These are phyloP conservation scores for Lantana camara DNA, from an alignment of 257 asterid genomes.

Conservation along the genomic window DNA sequence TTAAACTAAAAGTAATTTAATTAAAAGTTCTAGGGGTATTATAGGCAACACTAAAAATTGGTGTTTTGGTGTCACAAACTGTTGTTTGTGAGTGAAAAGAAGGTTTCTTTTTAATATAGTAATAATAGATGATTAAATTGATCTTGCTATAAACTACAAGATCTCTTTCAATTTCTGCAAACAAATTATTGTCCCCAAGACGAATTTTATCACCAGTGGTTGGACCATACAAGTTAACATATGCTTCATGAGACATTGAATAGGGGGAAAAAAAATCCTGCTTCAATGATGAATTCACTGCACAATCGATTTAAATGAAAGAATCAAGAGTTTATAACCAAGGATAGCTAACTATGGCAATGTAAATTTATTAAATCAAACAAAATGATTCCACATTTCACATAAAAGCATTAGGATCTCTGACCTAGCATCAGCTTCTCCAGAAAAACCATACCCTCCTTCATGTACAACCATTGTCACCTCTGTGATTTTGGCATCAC, in stretches of 20 bases:
- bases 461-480: slow-evolving; percentile 57
- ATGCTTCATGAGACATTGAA: slow-evolving; percentile 67
- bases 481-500: slow-evolving; percentile 40
- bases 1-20: too few relatives aligned
- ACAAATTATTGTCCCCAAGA: slow-evolving; percentile 84
- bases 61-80: too few relatives aligned
- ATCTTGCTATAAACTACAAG: slow-evolving; percentile 68
- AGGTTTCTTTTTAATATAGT: too few relatives aligned
- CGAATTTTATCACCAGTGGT: slow-evolving; percentile 86
- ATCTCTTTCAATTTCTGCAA: slow-evolving; percentile 89
- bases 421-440: slow-evolving; percentile 66
- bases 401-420: slow-evolving; percentile 25
- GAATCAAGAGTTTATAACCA: slow-evolving; percentile 28
- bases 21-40: too few relatives aligned
- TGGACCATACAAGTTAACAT: slow-evolving; percentile 93
- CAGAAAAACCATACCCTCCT: slow-evolving; percentile 52
- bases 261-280: slow-evolving; percentile 57
- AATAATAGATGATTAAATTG: too few relatives aligned
- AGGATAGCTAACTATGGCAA: too few relatives aligned
- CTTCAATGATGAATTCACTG: slow-evolving; percentile 70
- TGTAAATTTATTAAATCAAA: slow-evolving; percentile 19
- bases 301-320: slow-evolving; percentile 33
- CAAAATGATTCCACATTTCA: slow-evolving; percentile 8
- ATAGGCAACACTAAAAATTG: too few relatives aligned
- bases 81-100: too few relatives aligned